Evolutionary conservation across 192 early-diverging fungal species (phyloP), one percentile per base, ranked within the genome.

Genomic region (Gaertneriomyces sp.): DNA sequence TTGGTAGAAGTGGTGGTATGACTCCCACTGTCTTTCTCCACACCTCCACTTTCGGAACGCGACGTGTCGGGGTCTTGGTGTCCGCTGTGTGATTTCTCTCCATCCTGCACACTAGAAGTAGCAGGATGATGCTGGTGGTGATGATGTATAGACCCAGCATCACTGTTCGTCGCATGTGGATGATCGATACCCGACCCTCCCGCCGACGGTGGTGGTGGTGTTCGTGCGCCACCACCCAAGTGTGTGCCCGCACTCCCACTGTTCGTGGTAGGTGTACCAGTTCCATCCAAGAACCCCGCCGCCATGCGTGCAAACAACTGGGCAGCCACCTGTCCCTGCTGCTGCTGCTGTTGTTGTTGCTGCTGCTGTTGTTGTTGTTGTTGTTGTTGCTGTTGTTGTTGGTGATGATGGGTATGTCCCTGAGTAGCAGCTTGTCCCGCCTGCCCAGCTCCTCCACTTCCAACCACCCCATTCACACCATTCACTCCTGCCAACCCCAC

Each of bases 251-350:
- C n/a, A n/a, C n/a, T n/a, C 25, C 25, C 25, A 33, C 44, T 45
- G 42, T 46, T 1, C 1, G 9, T 61, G 4, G 40, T 63, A 33
- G 25, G 25, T 33, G 25, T 33, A 33, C 1, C 2, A 2, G 25
- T 33, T 33, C 25, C 25, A 33, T 33, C 50, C 53, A 38, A 66
- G 8, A 66, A n/a, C n/a, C 55, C 64, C 0, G 64, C 64, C 6
- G 64, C 64, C 53, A 66, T 58, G 10, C 64, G 39, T 1, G 64
- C 64, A 55, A 66, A 66, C 19, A 66, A 42, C 33, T 66, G 64
- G 14, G 64, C 64, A 6, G 64, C 64, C n/a, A n/a, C 43, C 9
- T 17, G 41, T 33, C 25, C 25, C 25, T 33, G 59, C 41, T 17
- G 20, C 59, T 43, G 19, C 43, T 46, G 47, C 38, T 11, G 8